These are phyloP conservation scores for Trametopsis cervina DNA, from an alignment of 768 basidiomycete species.

Conservation along the genomic window DNA sequence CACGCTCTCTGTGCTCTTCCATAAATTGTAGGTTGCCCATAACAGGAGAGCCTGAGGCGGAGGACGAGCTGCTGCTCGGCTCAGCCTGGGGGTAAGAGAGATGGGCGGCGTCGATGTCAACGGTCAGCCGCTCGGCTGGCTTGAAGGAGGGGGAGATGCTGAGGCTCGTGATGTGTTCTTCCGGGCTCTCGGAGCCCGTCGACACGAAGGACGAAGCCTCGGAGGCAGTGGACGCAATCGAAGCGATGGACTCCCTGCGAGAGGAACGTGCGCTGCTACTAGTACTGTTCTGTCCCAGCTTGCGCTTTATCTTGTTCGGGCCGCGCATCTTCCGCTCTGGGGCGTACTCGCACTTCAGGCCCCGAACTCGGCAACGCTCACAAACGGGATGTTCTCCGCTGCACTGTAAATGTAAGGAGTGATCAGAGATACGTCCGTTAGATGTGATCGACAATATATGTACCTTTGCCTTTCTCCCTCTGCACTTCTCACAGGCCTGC, in stretches of 20 bases:
- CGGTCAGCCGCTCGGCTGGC: background rate
- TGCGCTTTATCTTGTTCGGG: constrained; percentile 47
- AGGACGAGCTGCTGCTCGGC: background rate
- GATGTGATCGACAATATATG: background rate
- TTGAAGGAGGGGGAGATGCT: constrained; percentile 1
- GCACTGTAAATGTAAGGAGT: constrained; percentile 36
- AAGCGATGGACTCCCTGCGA: constrained; percentile 10
- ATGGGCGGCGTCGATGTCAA: background rate
- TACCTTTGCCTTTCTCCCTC: constrained; percentile 69
- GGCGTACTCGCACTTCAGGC: constrained; percentile 59
- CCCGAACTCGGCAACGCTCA: constrained; percentile 52
- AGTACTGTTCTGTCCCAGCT: background rate
- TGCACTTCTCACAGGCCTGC: constrained; percentile 73
- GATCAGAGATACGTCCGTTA: background rate
- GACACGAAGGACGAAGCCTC: background rate
- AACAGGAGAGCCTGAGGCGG: background rate
- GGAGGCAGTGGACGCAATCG: constrained; percentile 10
- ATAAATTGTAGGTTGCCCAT: background rate
- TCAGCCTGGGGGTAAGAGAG: background rate
- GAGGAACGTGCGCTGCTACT: background rate
- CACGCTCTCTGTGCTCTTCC: background rate
- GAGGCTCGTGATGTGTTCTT: too few species aligned
- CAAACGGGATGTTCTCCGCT: constrained; percentile 67
- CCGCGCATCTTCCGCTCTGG: constrained; percentile 59
- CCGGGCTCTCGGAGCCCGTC: too few species aligned